These are phyloP conservation scores for Heterobasidion occidentale DNA, from an alignment of 1,284 basidiomycete species.

Conservation along the genomic window DNA sequence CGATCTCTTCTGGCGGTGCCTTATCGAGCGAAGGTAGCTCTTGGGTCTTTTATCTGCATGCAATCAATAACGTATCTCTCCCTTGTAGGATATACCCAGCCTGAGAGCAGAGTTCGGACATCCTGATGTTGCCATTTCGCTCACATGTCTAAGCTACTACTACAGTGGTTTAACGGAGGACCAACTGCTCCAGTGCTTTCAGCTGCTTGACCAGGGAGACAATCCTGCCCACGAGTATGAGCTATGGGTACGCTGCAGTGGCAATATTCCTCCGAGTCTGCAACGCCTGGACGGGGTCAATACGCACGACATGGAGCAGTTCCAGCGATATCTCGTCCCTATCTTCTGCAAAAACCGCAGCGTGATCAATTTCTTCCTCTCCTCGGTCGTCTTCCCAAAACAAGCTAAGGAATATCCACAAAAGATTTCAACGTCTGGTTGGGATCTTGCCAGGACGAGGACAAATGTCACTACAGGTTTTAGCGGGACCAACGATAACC, in stretches of 20 bases:
- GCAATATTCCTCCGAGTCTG: conserved; percentile 22
- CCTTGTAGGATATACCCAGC: conserved; percentile 32
- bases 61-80: background rate
- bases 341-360: conserved; percentile 29
- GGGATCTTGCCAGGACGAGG: conserved; percentile 41
- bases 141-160: conserved; percentile 47
- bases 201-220: conserved; percentile 32
- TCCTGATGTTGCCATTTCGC: conserved; percentile 38
- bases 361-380: conserved; percentile 35
- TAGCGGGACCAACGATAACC: conserved; percentile 50
- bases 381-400: conserved; percentile 38
- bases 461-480: conserved; percentile 38
- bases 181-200: conserved; percentile 32
- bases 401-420: conserved; percentile 39
- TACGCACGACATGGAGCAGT: conserved; percentile 29
- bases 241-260: conserved; percentile 25
- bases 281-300: conserved; percentile 31
- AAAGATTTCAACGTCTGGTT: conserved; percentile 40
- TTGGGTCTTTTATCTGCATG: background rate
- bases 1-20: conserved; percentile 3
- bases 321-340: conserved; percentile 22
- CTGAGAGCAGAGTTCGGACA: conserved; percentile 46
- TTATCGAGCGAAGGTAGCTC: conserved; percentile 4
- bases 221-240: conserved; percentile 36
- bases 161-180: conserved; percentile 35